Conservation (phyloP, 345 rosid species). For the Eutrema heterophyllum region DNA sequence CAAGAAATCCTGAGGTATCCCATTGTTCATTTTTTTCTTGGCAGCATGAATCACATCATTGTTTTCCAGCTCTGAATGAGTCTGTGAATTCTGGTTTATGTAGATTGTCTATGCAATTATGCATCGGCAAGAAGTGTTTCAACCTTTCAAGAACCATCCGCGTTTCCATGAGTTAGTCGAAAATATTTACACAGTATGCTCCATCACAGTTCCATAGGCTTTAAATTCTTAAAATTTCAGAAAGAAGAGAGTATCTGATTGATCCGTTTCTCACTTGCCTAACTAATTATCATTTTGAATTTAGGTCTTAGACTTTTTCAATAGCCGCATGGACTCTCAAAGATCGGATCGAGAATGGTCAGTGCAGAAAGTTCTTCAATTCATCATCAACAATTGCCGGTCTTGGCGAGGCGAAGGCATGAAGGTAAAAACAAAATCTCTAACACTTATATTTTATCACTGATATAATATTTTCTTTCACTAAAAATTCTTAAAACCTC, state of each 20-base stretch:
- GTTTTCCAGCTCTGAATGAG: neutral
- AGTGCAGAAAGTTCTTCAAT: conserved; percentile 83
- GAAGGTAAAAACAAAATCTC: conserved; percentile 50
- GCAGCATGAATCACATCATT: neutral
- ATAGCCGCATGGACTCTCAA: conserved; percentile 86
- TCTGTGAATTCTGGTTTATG: conserved; percentile 8
- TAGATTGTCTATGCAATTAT: conserved; percentile 92
- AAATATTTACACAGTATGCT: conserved; percentile 69
- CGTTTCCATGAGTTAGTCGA: conserved; percentile 87
- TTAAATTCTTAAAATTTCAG: neutral
- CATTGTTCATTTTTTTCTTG: neutral
- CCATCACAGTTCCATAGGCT: conserved; percentile 1
- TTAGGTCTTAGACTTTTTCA: conserved; percentile 90
- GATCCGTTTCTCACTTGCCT: conserved; percentile 1
- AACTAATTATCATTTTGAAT: neutral
- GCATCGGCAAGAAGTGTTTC: conserved; percentile 97
- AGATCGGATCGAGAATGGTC: conserved; percentile 88
- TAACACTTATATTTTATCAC: neutral
- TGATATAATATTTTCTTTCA: neutral
- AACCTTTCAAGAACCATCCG: conserved; percentile 85
- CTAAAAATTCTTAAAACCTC: neutral
- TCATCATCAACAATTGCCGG: conserved; percentile 68
- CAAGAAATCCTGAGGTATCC: conserved; percentile 93
- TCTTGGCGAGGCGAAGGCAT: conserved; percentile 97
- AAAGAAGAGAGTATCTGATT: neutral